Evolutionary conservation across 768 basidiomycete genomes (phyloP), one percentile per base, ranked within the genome.

Genomic region (Hortiboletus flavorubellus): DNA sequence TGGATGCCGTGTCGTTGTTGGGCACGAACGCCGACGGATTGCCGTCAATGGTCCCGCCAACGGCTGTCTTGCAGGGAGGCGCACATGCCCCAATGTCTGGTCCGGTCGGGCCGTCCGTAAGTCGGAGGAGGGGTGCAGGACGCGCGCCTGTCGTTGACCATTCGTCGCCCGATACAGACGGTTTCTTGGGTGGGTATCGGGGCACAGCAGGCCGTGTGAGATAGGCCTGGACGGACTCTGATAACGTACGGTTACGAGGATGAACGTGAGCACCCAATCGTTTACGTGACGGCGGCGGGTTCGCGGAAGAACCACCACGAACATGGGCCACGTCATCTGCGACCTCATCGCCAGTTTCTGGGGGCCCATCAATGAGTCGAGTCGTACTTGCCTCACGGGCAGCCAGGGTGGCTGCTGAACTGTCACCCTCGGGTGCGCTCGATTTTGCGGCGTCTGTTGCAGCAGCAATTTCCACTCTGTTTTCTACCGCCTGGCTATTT

Each of bases 161-260:
- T 38, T 42, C 4, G 14, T 38, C 38, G 53, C 43, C 8, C n/a
- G 23, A 33, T 34, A 11, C 16, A 3, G 30, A 21, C 26, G 5
- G 4, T 11, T 35, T 51, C 30, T 42, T 46, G 15, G 46, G 23
- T 33, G 42, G 37, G 40, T 43, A 53, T 51, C 56, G 56, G 18
- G 41, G 47, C 16, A 31, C 26, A 40, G 42, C 33, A 8, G 63
- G 53, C 7, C 48, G 53, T 11, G 60, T 58, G 46, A 84, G 76
- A 63, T 83, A 74, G 2, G 78, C 77, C 39, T 76, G 78, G 4
- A 84, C 74, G 14, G 80, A 76, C 51, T 80, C 76, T 41, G 72
- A 68, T 34, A 83, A 71, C 58, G 69, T 77, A 58, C 73, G 75
- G 56, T 74, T 69, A 53, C 76, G 76, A 40, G 69, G 68, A 46